Evolutionary conservation across 2,329 filamentous ascomycete species (phyloP), one percentile per base, ranked within the genome.

Genomic region (Cordyceps cicadae): DNA sequence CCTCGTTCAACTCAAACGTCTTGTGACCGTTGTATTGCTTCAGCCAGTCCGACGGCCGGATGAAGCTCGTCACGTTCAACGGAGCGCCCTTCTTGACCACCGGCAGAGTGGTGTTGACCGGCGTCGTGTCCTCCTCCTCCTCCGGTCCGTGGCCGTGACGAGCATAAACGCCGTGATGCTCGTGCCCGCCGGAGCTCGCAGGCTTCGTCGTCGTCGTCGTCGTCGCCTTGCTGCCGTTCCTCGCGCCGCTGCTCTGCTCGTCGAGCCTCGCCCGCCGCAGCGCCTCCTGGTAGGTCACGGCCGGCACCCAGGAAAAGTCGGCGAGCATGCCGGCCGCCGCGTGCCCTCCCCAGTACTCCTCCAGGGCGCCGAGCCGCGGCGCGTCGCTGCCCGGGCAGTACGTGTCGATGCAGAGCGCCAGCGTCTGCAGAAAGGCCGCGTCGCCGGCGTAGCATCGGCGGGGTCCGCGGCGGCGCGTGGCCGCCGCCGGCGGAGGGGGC

Each of bases 1-100:
- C 60, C 54, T 74, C 71, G 43, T 81, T 82, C 63, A 71, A 71
- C 54, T 83, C 80, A 46, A 81, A 81, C 60, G 81, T 78, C 11
- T 76, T 66, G 71, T 80, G 77, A 56, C 79, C 79, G 63, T 78
- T 82, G 70, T 82, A 83, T 65, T 81, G 67, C 14, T 66, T 59
- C 59, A 70, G 67, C 70, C 70, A 75, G 49, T 70, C 67, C 12
- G 63, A 58, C 3, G 65, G 61, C 0, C 51, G 46, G 11, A 75
- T 63, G 39, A 72, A 67, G 62, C 71, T 73, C 5, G 72, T 73
- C 4, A 63, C 64, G 37, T 75, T 71, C 19, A 75, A 64, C 0
- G 69, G 67, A 7, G 65, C 60, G 1, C 64, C 62, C 8, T 64
- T 59, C 43, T 63, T 67, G 14, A 70, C 65, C 12, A 64, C 62